Evolutionary conservation across 495 filamentous ascomycete genomes (phyloP).

Genomic region (Niebla homalea): DNA sequence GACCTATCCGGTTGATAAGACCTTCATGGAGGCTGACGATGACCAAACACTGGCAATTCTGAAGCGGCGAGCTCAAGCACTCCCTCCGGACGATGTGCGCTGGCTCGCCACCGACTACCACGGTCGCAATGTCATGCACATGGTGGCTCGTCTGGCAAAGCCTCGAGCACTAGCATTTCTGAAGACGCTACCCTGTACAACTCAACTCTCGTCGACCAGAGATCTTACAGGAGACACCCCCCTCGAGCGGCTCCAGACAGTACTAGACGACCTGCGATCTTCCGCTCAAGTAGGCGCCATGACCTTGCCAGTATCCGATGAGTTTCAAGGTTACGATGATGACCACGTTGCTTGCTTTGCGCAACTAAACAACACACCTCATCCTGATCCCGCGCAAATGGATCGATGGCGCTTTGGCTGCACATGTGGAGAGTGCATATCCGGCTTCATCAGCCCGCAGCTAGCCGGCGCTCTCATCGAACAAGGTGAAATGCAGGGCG

Average conservation of each 20-base stretch:
- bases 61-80: background rate
- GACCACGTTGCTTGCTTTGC: slow-evolving; percentile 12
- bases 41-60: background rate
- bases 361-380: slow-evolving; percentile 4
- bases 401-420: slow-evolving; percentile 11
- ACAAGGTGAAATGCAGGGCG: background rate
- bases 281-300: slow-evolving; percentile 1
- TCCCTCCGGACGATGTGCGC: background rate
- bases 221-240: slow-evolving; percentile 22
- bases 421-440: slow-evolving; percentile 21
- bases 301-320: slow-evolving; percentile 9
- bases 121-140: slow-evolving; percentile 17
- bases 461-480: slow-evolving; percentile 12
- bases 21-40: background rate
- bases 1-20: background rate
- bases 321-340: slow-evolving; percentile 7
- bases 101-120: slow-evolving; percentile 3
- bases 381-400: background rate
- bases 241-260: slow-evolving; percentile 16
- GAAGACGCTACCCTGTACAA: slow-evolving; percentile 7
- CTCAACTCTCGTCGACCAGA: slow-evolving; percentile 2
- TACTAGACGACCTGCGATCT: slow-evolving; percentile 16
- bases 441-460: slow-evolving; percentile 21
- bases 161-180: slow-evolving; percentile 18
- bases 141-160: slow-evolving; percentile 17